Evolutionary conservation across 2,329 filamentous ascomycete species (phyloP).

Genomic region (Penicillium sp.): DNA sequence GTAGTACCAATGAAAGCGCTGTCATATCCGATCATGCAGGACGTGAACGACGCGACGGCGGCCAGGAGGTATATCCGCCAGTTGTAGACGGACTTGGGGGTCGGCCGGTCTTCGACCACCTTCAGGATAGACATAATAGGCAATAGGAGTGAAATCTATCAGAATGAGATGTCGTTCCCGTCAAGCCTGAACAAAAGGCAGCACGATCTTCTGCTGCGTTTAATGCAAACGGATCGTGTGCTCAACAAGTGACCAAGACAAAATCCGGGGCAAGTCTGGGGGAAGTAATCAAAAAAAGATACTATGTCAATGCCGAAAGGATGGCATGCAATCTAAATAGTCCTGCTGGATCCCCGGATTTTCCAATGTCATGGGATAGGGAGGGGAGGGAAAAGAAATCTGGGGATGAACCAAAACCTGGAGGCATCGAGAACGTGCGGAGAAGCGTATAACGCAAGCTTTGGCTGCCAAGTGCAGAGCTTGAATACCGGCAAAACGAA

Average conservation of each 20-base stretch:
- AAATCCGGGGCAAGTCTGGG: no score
- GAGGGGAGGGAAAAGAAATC: constrained; percentile 12
- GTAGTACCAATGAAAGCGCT: constrained; percentile 76
- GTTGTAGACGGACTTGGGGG: constrained; percentile 54
- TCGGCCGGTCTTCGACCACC: constrained; percentile 45
- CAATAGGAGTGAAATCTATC: neutral
- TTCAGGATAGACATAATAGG: constrained; percentile 34
- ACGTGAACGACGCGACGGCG: constrained; percentile 50
- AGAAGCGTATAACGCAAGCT: constrained; percentile 17
- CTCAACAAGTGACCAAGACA: no score
- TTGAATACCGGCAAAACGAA: constrained; percentile 17
- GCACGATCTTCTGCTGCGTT: no score
- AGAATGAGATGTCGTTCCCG: neutral
- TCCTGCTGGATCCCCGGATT: constrained; percentile 8
- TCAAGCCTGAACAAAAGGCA: no score
- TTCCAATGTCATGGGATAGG: constrained; percentile 1
- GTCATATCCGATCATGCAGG: constrained; percentile 59
- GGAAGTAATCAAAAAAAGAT: no score
- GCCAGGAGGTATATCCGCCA: constrained; percentile 54
- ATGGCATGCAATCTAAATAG: constrained; percentile 14
- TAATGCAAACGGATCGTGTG: no score
- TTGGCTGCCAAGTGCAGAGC: neutral
- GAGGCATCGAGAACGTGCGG: constrained; percentile 12
- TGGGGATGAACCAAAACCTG: constrained; percentile 13
- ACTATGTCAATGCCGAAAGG: no score